Conservation (phyloP, 768 basidiomycete genomes). For the Suillus occidentalis region DNA sequence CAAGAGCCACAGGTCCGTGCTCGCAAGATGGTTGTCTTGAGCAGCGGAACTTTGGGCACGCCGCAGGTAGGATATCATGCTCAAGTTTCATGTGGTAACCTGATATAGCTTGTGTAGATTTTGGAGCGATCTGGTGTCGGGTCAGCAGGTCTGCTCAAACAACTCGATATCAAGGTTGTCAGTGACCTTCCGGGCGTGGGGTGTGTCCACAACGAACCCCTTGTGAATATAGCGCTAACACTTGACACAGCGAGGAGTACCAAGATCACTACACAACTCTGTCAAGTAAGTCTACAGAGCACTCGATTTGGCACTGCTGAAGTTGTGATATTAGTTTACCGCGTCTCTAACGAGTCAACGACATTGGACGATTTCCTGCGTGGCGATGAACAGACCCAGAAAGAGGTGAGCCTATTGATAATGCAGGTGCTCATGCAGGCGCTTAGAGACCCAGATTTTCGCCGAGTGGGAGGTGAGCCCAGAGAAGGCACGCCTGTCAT, state of each 20-base stretch:
- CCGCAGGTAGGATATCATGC: slow-evolving; percentile 40
- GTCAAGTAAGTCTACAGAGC: slow-evolving; percentile 41
- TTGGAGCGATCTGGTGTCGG: slow-evolving; percentile 75
- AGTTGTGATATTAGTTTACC: slow-evolving; percentile 46
- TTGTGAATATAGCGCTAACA: not conserved
- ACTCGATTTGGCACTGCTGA: not conserved
- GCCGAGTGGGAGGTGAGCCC: slow-evolving; percentile 65
- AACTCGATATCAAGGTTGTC: slow-evolving; percentile 59
- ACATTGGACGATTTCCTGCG: slow-evolving; percentile 73
- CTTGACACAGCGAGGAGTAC: slow-evolving; percentile 54
- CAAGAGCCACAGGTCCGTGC: slow-evolving; percentile 41
- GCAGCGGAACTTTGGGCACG: slow-evolving; percentile 67
- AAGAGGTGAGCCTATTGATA: slow-evolving; percentile 39
- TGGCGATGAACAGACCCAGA: slow-evolving; percentile 57
- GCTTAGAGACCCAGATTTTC: slow-evolving; percentile 41
- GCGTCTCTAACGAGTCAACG: slow-evolving; percentile 62
- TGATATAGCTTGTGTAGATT: slow-evolving; percentile 38
- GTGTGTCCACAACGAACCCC: slow-evolving; percentile 32
- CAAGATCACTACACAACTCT: slow-evolving; percentile 76
- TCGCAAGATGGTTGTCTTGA: slow-evolving; percentile 65
- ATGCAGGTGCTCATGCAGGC: not conserved
- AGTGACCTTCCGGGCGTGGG: slow-evolving; percentile 73
- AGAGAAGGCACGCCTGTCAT: slow-evolving; percentile 66
- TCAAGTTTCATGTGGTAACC: not conserved
- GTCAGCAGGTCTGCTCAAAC: slow-evolving; percentile 49